Evolutionary conservation across 352 stramenopile genomes (phyloP), one percentile per base, ranked within the genome.

Genomic region (Phytophthora hibernalis): DNA sequence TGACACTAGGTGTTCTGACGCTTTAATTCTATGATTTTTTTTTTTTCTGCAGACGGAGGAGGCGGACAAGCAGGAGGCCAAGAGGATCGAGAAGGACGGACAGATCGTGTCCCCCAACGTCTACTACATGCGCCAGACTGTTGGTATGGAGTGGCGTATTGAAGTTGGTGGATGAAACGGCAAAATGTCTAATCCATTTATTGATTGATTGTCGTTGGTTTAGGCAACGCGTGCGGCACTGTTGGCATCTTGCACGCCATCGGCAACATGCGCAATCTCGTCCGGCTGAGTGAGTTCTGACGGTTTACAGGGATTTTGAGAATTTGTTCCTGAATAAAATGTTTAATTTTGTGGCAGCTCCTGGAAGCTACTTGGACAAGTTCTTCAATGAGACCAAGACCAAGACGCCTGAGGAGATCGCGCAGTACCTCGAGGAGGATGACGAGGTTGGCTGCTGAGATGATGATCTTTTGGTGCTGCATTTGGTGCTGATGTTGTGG

Each of bases 71-170:
- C 71, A 91, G 62, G 72, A 98, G 62, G 79, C 71, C 0, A 68
- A 76, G 49, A 74, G 76, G 18, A 95, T 98, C 50, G 75, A 88
- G 42, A 68, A 70, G 28, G 68, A 88, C 5, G 90, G 91, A 9
- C 90, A 97, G 59, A 61, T 76, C 11, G 86, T 96, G 38, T 91
- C 86, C 22, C 60, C 81, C 26, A 80, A 87, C 37, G 86, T 96
- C 22, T 96, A 95, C 70, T 96, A 92, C 77, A 96, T 95, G 85
- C 96, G 97, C 62, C 97, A 99, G 77, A 98, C 95, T n/a, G 96
- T 99, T 43, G 89, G 79, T 87, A 70, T 33, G 66, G 4, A 54
- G 48, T 45, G 35, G n/a, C 11, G 44, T 28, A 18, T 54, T 54
- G 50, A 43, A 62, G 33, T 49, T 44, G 22, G 5, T 40, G 31